These are phyloP conservation scores for Solanum sejunctum DNA, from an alignment of 257 asterid species.

Conservation along the genomic window DNA sequence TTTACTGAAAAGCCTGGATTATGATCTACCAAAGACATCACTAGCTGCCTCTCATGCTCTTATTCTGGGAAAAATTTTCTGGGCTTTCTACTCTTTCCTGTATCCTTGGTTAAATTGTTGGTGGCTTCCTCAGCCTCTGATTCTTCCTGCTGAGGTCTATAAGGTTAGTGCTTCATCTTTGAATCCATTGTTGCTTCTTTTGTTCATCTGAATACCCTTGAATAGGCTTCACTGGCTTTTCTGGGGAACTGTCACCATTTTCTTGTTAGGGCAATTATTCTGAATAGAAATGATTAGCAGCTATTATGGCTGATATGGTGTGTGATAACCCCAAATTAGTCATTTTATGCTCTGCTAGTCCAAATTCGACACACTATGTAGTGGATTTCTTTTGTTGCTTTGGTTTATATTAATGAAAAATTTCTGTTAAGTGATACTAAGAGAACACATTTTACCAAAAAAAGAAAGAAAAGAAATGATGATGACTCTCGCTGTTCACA, in stretches of 20 bases:
- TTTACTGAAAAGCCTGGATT: constrained; percentile 60
- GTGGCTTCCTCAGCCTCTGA: constrained; percentile 91
- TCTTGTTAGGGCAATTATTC: background rate
- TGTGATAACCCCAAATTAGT: background rate
- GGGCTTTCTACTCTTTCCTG: constrained; percentile 51
- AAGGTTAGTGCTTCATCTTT: constrained; percentile 34
- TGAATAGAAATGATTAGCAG: background rate
- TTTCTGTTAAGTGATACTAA: no score
- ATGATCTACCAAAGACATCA: constrained; percentile 56
- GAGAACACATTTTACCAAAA: background rate
- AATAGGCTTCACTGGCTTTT: background rate
- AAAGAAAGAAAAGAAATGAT: no score
- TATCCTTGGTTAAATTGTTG: constrained; percentile 51
- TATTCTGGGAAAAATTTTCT: constrained; percentile 53
- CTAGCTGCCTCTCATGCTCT: constrained; percentile 65
- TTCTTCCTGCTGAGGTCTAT: constrained; percentile 93
- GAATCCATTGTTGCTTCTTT: background rate
- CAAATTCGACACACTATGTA: background rate
- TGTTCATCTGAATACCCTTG: background rate
- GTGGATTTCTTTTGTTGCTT: background rate
- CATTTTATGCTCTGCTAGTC: background rate
- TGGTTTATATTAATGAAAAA: background rate
- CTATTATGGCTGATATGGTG: background rate
- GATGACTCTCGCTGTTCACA: background rate
- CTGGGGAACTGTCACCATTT: background rate